These are phyloP conservation scores for Pyrenochaeta sp. DNA, from an alignment of 2,329 filamentous ascomycete species.

Conservation along the genomic window DNA sequence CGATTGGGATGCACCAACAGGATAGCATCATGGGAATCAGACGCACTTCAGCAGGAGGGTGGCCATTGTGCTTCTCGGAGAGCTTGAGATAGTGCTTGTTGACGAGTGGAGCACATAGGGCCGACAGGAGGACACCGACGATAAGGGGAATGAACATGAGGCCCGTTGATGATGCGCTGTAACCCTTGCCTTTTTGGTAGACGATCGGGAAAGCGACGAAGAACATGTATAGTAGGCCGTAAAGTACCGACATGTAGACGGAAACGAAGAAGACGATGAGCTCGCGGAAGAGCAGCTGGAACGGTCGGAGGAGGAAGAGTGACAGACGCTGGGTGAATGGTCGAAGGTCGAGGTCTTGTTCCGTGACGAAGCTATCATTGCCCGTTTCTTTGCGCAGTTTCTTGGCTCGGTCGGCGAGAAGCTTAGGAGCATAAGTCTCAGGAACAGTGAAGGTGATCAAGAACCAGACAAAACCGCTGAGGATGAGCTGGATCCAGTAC, in stretches of 20 bases:
- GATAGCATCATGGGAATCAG: slow-evolving; percentile 75
- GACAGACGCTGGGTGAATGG: slow-evolving; percentile 73
- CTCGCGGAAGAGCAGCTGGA: slow-evolving; percentile 85
- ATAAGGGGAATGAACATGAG: slow-evolving; percentile 89
- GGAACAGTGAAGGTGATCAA: slow-evolving; percentile 88
- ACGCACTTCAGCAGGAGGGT: slow-evolving; percentile 78
- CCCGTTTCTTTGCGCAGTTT: slow-evolving; percentile 76
- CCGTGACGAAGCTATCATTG: slow-evolving; percentile 74
- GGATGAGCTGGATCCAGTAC: slow-evolving; percentile 86
- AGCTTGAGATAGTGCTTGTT: slow-evolving; percentile 82
- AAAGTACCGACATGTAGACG: slow-evolving; percentile 85
- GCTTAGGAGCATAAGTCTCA: slow-evolving; percentile 84
- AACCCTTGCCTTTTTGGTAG: slow-evolving; percentile 82
- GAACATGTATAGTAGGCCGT: slow-evolving; percentile 75
- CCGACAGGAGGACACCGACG: slow-evolving; percentile 74
- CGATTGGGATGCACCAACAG: slow-evolving; percentile 69
- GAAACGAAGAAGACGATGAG: slow-evolving; percentile 86
- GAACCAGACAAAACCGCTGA: slow-evolving; percentile 73
- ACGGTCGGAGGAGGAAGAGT: slow-evolving; percentile 81
- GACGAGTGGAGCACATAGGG: slow-evolving; percentile 73
- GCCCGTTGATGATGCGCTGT: slow-evolving; percentile 75
- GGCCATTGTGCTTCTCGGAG: slow-evolving; percentile 69
- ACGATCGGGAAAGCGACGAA: slow-evolving; percentile 69
- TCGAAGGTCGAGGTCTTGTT: slow-evolving; percentile 79
- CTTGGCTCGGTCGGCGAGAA: slow-evolving; percentile 74